Base-by-base conservation (phyloP, 2,329 filamentous ascomycete species). In the Curvularia sp. region DNA sequence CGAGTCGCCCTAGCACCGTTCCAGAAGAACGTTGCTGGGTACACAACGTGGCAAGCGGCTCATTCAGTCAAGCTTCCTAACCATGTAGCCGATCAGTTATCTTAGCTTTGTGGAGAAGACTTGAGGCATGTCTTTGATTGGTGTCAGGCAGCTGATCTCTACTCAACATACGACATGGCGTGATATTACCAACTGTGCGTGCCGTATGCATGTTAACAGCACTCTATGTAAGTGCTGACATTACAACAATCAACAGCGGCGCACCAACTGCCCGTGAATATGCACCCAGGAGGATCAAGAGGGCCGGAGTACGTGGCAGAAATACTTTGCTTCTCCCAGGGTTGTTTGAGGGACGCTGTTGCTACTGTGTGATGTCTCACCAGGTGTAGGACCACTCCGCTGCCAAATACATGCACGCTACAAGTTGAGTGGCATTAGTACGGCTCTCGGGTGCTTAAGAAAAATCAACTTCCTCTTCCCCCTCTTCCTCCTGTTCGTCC, bases 391-490 rank as follows among this genome's bases (percentile, higher is more conserved):
- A 44, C 62, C 60, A 56, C 51, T 55, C 5, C n/a, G 15, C 35
- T 18, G 35, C 35, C 13, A 15, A 38, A 18, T 38, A 15, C 35
- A 58, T 60, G 53, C 31, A 48, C 26, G 22, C 38, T 33, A 57
- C 58, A 65, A 28, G 3, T 24, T 26, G 26, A 28, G 24, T n/a
- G 18, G 15, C 12, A 26, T 18, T 28, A 9, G 42, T 8, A 28
- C 10, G 22, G 20, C 15, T 22, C 9, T 20, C 43, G 48, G 13
- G 22, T 7, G 31, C 39, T 72, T 49, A 77, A 24, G 65, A 72
- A 46, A 76, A 77, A 53, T 78, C 75, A 2, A 67, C 66, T 12
- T 74, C 64, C 42, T 66, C 64, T n/a, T 35, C 66, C 12, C 73
- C 66, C 31, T 67, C 71, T 5, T 68, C 64, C 42, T 66, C 64